These are phyloP conservation scores for Lactarius sanguifluus DNA, from an alignment of 768 basidiomycete species.

Conservation along the genomic window DNA sequence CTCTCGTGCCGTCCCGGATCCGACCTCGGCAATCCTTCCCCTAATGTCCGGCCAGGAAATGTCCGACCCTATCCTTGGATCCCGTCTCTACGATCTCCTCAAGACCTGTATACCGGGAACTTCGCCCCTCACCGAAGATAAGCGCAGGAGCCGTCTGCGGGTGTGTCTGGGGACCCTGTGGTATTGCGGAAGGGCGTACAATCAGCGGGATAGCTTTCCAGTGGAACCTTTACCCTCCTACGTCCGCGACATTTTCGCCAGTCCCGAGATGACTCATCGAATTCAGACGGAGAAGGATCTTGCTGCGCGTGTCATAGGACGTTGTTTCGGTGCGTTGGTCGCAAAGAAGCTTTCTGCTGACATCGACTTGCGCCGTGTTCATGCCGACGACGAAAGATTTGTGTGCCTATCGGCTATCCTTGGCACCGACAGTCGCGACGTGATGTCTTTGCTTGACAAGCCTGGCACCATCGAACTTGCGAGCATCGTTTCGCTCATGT, in stretches of 20 bases:
- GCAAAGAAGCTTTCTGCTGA: not conserved
- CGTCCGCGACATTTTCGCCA: not conserved
- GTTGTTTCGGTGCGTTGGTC: not conserved
- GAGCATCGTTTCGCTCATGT: not conserved
- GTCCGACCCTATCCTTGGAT: not conserved
- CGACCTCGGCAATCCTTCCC: not conserved
- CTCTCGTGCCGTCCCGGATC: not conserved
- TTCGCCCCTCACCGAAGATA: not conserved
- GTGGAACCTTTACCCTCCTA: not conserved
- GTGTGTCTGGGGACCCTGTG: conserved; percentile 6
- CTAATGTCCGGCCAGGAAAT: conserved; percentile 1
- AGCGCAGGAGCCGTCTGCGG: not conserved
- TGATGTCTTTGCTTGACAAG: not conserved
- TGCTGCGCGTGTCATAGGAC: not conserved
- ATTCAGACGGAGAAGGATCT: not conserved
- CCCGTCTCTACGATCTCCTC: conserved; percentile 3
- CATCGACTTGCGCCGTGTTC: not conserved
- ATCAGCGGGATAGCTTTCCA: no score
- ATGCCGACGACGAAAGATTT: not conserved
- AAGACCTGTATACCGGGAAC: not conserved
- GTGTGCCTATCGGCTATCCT: not conserved
- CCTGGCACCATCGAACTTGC: not conserved
- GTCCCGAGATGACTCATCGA: not conserved
- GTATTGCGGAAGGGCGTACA: conserved; percentile 6
- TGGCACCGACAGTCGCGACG: not conserved